phyloP scores from a whole-genome alignment of 2,329 filamentous ascomycete genomes.

The Epichloe elymi region DNA sequence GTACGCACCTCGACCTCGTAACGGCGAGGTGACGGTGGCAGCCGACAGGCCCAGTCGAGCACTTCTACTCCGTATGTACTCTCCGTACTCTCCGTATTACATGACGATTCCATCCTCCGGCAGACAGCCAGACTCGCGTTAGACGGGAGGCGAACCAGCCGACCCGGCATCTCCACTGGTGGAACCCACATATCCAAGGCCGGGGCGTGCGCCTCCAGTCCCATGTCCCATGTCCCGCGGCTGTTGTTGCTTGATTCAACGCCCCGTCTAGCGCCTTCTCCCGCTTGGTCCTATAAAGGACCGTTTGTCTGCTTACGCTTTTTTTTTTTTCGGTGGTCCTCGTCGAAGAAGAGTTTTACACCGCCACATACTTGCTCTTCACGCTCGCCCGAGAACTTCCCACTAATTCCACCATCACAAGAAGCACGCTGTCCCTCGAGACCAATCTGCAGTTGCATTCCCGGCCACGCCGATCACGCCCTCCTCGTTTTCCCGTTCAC shows the following conservation, averaged over 20 bases:
- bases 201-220: not conserved
- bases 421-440: not conserved
- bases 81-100: too few species aligned
- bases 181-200: not conserved
- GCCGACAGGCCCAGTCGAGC: too few species aligned
- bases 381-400: not conserved
- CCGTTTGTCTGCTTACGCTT: constrained; percentile 6
- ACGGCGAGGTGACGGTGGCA: too few species aligned
- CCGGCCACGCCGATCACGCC: not conserved
- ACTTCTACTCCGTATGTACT: too few species aligned
- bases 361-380: not conserved
- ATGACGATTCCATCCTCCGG: too few species aligned
- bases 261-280: constrained; percentile 2
- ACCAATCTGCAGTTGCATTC: not conserved
- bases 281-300: constrained; percentile 6
- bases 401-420: not conserved
- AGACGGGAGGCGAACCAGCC: constrained; percentile 3
- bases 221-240: not conserved
- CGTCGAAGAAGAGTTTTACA: not conserved
- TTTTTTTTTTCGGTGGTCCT: not conserved
- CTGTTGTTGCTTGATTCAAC: constrained; percentile 4
- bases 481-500: not conserved
- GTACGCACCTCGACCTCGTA: too few species aligned
- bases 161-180: constrained; percentile 2
- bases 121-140: too few species aligned